Evolutionary conservation across 2,329 filamentous ascomycete genomes (phyloP).

Genomic region (Lasiodiplodia sp.): DNA sequence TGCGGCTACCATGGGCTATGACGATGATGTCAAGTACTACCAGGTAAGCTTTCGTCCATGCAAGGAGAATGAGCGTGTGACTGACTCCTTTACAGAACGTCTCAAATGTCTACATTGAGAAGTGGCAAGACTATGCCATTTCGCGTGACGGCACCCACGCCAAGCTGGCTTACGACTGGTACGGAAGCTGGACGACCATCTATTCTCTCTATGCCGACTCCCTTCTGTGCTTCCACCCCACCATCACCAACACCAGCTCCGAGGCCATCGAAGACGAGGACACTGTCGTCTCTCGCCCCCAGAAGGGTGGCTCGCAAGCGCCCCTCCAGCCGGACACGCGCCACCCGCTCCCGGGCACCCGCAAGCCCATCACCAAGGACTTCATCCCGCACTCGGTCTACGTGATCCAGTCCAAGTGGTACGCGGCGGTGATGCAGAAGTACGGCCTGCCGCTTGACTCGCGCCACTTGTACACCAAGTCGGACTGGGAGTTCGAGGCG

Average conservation of each 20-base stretch:
- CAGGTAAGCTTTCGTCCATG: slow-evolving; percentile 45
- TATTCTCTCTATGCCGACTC: slow-evolving; percentile 87
- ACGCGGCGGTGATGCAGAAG: slow-evolving; percentile 76
- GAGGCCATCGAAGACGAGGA: slow-evolving; percentile 24
- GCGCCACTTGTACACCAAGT: slow-evolving; percentile 84
- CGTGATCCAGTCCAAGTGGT: slow-evolving; percentile 81
- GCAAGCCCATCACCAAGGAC: slow-evolving; percentile 45
- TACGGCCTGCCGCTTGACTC: slow-evolving; percentile 85
- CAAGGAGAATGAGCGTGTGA: background rate
- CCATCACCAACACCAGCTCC: slow-evolving; percentile 48
- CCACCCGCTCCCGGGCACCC: slow-evolving; percentile 39
- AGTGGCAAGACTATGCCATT: slow-evolving; percentile 76
- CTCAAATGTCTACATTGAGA: slow-evolving; percentile 70
- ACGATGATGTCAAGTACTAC: slow-evolving; percentile 65
- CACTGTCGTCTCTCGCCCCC: slow-evolving; percentile 37
- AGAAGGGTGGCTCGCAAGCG: slow-evolving; percentile 20
- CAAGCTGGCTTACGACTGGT: slow-evolving; percentile 81
- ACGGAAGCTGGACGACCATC: slow-evolving; percentile 81
- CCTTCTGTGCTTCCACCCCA: slow-evolving; percentile 79
- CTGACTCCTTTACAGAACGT: slow-evolving; percentile 54
- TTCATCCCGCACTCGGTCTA: slow-evolving; percentile 82
- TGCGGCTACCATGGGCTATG: slow-evolving; percentile 66
- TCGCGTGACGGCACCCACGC: slow-evolving; percentile 74
- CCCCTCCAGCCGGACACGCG: slow-evolving; percentile 27
- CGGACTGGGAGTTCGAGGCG: slow-evolving; percentile 90